A percentile compares a stretch with the other conserved stretches of the same genome.
Evolutionary conservation across 106 monocot species (phyloP).

Genomic region (Triglochin maritima): DNA sequence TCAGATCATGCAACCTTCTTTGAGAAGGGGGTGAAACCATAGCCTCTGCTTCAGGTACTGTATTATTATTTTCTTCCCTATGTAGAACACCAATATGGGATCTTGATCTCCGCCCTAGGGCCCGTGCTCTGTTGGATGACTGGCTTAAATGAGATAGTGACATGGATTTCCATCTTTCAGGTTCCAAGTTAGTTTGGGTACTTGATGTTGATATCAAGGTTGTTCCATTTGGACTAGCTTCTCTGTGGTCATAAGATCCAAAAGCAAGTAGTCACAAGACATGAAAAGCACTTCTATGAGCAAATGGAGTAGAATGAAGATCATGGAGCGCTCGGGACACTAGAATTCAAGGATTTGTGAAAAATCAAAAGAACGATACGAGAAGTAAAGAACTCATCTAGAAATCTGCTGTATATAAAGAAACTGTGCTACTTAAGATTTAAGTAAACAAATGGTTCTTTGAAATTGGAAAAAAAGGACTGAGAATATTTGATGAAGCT

Average conservation of each 20-base stretch:
- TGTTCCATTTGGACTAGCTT: not conserved
- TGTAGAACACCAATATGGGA: not conserved
- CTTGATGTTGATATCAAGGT: not conserved
- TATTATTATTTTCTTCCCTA: not conserved
- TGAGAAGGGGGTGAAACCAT: not conserved
- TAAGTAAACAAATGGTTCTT: no score
- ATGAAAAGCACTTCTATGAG: not conserved
- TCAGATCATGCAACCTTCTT: not conserved
- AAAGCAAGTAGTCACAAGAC: no score
- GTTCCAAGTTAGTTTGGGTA: not conserved
- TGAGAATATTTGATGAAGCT: no score
- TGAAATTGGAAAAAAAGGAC: no score
- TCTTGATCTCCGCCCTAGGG: not conserved
- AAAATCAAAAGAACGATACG: no score
- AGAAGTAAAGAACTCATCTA: no score
- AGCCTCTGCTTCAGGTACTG: not conserved
- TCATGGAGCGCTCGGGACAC: no score
- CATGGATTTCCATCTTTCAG: not conserved
- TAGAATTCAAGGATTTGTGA: no score
- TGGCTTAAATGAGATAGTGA: not conserved
- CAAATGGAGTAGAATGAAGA: not conserved
- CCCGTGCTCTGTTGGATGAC: not conserved
- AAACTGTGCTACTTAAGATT: no score
- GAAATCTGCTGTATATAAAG: no score
- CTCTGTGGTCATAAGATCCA: not conserved